phyloP scores from a whole-genome alignment of 2,329 filamentous ascomycete species.

The Exserohilum rostratum region DNA sequence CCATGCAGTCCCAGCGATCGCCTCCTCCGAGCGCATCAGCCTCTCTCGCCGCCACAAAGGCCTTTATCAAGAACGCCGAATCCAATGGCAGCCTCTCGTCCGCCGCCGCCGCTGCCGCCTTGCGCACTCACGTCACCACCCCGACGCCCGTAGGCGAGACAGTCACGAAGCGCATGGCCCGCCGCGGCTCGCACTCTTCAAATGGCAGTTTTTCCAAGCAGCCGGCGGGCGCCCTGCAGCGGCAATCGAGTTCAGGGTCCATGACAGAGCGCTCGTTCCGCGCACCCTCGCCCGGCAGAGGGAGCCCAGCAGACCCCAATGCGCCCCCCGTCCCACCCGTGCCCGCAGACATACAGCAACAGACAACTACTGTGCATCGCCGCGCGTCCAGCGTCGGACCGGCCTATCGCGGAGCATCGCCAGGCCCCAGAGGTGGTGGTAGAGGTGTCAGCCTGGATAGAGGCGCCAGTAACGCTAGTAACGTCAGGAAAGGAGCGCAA shows the following conservation, averaged over 20 bases:
- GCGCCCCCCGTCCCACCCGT: constrained; percentile 79
- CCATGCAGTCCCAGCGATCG: constrained; percentile 40
- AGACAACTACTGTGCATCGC: constrained; percentile 35
- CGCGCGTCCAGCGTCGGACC: constrained; percentile 60
- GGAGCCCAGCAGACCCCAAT: constrained; percentile 46
- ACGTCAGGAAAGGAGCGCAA: constrained; percentile 32
- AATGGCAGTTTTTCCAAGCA: constrained; percentile 57
- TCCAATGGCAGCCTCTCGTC: constrained; percentile 74
- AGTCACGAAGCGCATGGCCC: constrained; percentile 83
- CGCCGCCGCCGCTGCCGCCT: constrained; percentile 83
- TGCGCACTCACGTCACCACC: constrained; percentile 77
- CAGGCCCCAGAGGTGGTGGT: constrained; percentile 46
- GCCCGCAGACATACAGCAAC: constrained; percentile 57
- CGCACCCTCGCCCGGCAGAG: constrained; percentile 63
- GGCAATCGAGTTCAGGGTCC: constrained; percentile 71
- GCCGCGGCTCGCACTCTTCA: constrained; percentile 76
- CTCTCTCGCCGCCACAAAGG: constrained; percentile 79
- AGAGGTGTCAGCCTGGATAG: constrained; percentile 52
- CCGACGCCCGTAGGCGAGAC: constrained; percentile 81
- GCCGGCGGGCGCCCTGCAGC: constrained; percentile 44
- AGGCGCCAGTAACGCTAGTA: constrained; percentile 25
- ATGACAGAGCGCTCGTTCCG: constrained; percentile 92
- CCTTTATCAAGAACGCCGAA: constrained; percentile 72
- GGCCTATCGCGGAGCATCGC: constrained; percentile 54
- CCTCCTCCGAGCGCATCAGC: constrained; percentile 70